Percentiles rank a stretch among this genome's conserved stretches.
Evolutionary conservation across 805 yeast species (phyloP).

Genomic region (Saccharomycopsis sp.): DNA sequence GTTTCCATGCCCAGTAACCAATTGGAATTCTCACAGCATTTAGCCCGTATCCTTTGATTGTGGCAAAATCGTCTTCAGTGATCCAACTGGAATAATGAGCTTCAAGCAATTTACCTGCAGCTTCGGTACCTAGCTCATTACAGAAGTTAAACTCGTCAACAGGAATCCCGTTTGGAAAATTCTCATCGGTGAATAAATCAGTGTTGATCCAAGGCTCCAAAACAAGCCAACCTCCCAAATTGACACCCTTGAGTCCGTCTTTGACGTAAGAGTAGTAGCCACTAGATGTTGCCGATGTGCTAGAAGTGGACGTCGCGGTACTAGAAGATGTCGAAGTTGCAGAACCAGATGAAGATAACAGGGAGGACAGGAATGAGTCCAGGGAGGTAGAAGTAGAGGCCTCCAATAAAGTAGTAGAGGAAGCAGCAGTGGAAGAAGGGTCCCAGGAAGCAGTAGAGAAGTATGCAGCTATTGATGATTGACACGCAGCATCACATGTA

Average conservation of each 20-base stretch:
- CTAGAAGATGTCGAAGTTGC: conserved; percentile 4
- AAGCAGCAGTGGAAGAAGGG: conserved; percentile 2
- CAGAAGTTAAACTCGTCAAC: conserved; percentile 58
- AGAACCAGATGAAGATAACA: background rate
- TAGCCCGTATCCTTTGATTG: conserved; percentile 47
- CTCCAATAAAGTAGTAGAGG: conserved; percentile 7
- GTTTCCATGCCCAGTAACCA: conserved; percentile 69
- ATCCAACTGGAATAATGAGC: conserved; percentile 54
- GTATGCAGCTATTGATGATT: background rate
- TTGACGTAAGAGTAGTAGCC: conserved; percentile 16
- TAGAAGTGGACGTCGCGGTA: conserved; percentile 8
- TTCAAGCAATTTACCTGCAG: conserved; percentile 37
- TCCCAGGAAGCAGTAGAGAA: background rate
- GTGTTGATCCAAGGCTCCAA: conserved; percentile 70
- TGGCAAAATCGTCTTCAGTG: conserved; percentile 49
- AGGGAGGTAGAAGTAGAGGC: conserved; percentile 7
- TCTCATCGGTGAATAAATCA: conserved; percentile 39
- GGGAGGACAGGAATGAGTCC: too few relatives aligned
- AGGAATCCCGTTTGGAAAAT: conserved; percentile 36
- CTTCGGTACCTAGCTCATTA: conserved; percentile 39
- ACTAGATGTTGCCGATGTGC: background rate
- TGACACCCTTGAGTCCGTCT: conserved; percentile 35
- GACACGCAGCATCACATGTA: background rate
- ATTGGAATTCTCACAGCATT: conserved; percentile 69
- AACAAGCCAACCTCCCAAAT: conserved; percentile 71